These are phyloP conservation scores for Pulveroboletus sp. DNA, from an alignment of 768 basidiomycete species.

Conservation along the genomic window DNA sequence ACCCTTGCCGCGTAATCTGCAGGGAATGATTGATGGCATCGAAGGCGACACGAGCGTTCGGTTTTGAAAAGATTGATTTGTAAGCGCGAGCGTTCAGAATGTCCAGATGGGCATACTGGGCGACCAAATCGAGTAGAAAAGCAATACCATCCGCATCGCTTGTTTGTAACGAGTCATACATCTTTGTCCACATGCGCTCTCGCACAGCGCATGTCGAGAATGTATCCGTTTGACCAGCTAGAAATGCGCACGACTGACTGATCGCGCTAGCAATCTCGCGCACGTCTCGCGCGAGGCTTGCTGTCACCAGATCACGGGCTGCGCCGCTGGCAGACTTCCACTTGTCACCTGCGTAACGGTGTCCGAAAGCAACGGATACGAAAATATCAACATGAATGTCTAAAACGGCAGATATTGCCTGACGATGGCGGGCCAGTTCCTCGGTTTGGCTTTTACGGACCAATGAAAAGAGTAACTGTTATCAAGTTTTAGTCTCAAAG, in stretches of 20 bases:
- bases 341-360: conserved; percentile 32
- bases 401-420: conserved; percentile 36
- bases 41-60: conserved; percentile 35
- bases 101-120: conserved; percentile 66
- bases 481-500: conserved; percentile 5
- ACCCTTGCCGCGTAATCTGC: conserved; percentile 52
- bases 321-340: conserved; percentile 43
- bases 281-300: conserved; percentile 33
- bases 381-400: conserved; percentile 51
- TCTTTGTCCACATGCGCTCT: conserved; percentile 62
- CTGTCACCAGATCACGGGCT: conserved; percentile 40
- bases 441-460: conserved; percentile 32
- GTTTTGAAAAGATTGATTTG: conserved; percentile 32
- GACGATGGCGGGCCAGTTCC: conserved; percentile 24
- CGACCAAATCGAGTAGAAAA: conserved; percentile 53
- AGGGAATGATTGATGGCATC: conserved; percentile 62
- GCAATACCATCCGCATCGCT: conserved; percentile 57
- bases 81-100: conserved; percentile 52
- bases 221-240: conserved; percentile 26
- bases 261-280: conserved; percentile 32
- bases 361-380: conserved; percentile 44
- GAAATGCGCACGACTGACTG: conserved; percentile 31
- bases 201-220: conserved; percentile 43
- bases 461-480: conserved; percentile 34
- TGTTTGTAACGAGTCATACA: conserved; percentile 56